A percentile compares a stretch with the other conserved stretches of the same genome.
These are phyloP conservation scores for Penicillium sp. DNA, from an alignment of 2,329 filamentous ascomycete species.

Conservation along the genomic window DNA sequence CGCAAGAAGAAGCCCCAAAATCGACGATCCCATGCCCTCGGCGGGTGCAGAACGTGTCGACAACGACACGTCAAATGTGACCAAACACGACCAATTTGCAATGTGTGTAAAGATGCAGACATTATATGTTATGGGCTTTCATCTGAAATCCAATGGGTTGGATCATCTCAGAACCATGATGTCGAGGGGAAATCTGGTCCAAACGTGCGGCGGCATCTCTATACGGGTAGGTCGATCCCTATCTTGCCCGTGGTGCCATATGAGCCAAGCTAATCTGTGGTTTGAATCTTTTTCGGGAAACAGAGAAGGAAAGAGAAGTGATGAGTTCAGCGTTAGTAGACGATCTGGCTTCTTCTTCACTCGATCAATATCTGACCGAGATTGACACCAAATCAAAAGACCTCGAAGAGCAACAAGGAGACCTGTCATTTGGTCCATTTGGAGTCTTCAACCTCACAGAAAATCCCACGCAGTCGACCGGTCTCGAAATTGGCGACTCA, in stretches of 20 bases:
- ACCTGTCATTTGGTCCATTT: background rate
- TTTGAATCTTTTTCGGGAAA: no score
- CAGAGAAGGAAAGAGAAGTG: background rate
- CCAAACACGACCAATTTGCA: constrained; percentile 2
- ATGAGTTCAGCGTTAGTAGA: background rate
- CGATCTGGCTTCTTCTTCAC: background rate
- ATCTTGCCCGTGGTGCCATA: no score
- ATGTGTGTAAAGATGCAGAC: background rate
- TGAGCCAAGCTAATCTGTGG: no score
- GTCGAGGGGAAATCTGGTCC: background rate
- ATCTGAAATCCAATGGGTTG: background rate
- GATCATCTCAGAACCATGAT: background rate
- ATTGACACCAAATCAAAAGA: background rate
- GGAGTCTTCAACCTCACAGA: background rate
- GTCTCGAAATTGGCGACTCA: background rate
- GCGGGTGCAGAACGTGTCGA: constrained; percentile 4
- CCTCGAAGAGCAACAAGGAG: background rate
- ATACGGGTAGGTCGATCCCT: background rate
- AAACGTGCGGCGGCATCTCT: background rate
- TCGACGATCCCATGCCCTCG: background rate
- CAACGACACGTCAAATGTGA: constrained; percentile 10
- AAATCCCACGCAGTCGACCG: background rate
- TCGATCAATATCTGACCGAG: background rate
- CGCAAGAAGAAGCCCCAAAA: background rate
- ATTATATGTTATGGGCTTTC: constrained; percentile 3